Base-by-base conservation (phyloP, 2,329 filamentous ascomycete genomes). In the Xylaria sp. region DNA sequence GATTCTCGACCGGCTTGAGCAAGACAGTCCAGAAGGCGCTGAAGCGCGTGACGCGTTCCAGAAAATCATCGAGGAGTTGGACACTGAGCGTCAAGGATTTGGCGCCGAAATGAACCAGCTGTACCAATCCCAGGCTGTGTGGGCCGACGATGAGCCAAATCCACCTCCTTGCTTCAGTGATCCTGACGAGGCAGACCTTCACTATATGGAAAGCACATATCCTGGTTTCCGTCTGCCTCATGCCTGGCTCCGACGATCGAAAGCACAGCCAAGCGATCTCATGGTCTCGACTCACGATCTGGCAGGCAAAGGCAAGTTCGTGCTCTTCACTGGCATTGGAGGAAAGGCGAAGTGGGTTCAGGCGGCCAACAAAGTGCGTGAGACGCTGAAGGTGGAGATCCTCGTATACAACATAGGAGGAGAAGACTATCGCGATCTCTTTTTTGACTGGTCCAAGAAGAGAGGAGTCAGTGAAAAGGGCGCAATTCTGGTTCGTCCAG, bases 41-140 rank as follows among this genome's bases (percentile, higher is more conserved):
- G 23, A 67, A 65, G 11, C 68, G 73, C 13, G 69, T 79, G 23
- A 58, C 62, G 7, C 65, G 13, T 70, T 81, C 2, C 75, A 75
- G 49, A 69, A 71, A 0, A 76, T 73, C 0, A 66, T 80, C 1
- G 80, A 81, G 62, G 79, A 79, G 53, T 72, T 84, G 3, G 83
- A 82, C 1, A 71, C 78, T 3, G 79, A 83, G 61, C 83, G 61
- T 16, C 47, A 65, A 3, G 64, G 64, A 2, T 53, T 65, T 5
- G 54, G 55, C 16, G 23, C 23, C 23, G 23, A 30, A 30, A 60
- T 83, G 79, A 81, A 80, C 57, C 82, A 84, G 63, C 71, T 74
- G 34, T 85, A 84, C 51, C 67, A 71, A 1, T 76, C 76, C 0
- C 60, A 62, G 1, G 81, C 77, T 1, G 66, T 81, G 2, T 70